These are phyloP conservation scores for Diplotaxis tenuifolia DNA, from an alignment of 345 rosid genomes.

Conservation along the genomic window DNA sequence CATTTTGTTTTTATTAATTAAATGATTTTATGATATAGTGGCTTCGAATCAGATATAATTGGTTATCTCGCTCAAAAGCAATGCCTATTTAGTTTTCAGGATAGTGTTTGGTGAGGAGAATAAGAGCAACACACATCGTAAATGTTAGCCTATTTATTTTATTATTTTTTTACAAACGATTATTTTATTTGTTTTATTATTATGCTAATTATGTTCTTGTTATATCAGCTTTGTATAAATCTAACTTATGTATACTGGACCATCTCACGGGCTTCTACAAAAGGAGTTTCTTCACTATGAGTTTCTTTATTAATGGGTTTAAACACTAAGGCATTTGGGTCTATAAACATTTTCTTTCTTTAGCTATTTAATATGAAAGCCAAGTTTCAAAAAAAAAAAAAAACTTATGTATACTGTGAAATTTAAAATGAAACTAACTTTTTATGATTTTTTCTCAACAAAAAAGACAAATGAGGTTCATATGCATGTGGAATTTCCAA, in stretches of 20 bases:
- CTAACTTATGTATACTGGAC: background rate
- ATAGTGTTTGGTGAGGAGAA: conserved; percentile 26
- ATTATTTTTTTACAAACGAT: background rate
- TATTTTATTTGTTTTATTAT: background rate
- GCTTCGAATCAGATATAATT: conserved; percentile 19
- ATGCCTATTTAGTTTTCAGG: conserved; percentile 1
- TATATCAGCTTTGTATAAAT: background rate
- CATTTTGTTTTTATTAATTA: background rate
- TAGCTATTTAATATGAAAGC: too few species aligned
- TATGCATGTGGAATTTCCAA: background rate
- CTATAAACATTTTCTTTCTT: too few species aligned
- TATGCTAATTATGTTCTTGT: background rate
- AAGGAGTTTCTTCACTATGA: too few species aligned
- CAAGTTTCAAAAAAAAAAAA: too few species aligned
- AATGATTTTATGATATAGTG: background rate
- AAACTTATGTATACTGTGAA: background rate
- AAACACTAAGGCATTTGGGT: too few species aligned
- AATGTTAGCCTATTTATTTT: background rate
- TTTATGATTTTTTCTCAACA: too few species aligned
- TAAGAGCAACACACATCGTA: conserved; percentile 6
- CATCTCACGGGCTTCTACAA: too few species aligned
- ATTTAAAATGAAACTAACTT: background rate
- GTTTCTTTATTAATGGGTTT: too few species aligned
- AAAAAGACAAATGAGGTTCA: background rate
- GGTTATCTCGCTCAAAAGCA: conserved; percentile 18